Base-by-base conservation (phyloP, 1,139 yeast genomes). In the Debaryomyces robertsiae region DNA sequence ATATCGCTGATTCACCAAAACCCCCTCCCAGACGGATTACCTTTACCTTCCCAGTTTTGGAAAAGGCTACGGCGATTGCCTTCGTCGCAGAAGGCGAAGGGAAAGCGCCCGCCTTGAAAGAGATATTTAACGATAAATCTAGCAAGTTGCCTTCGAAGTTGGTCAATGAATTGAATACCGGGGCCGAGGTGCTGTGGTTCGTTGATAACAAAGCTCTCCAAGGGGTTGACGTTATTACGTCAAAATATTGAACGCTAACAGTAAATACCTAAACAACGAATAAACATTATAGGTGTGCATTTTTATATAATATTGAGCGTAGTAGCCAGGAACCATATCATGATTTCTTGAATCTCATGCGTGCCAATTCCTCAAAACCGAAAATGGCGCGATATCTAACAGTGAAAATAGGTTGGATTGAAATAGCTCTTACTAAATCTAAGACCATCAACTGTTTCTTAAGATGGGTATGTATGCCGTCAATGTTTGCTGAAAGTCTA, bases 61-160 rank as follows among this genome's bases (percentile, higher is more conserved):
- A 69, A 45, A 66, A 61, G 23, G 83, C 85, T 14, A 58, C 66
- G 14, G 60, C 77, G 35, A 78, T 90, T 52, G 84, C 89, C 1
- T 90, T 89, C 65, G 93, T 89, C 36, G 96, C 96, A 13, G 93
- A 88, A 60, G 96, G 97, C 43, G 83, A 83, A 13, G 85, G 87
- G 28, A 90, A 90, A 65, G 87, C 89, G n/a, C 73, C 80, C 0
- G 74, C 85, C 32, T 69, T 91, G 61, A 77, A 78, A 55, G 75
- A 84, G 48, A 82, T 90, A 39, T 88, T 91, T 61, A 73, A 73
- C 43, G 78, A 83, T 49, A 56, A 69, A 14, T 53, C 65, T 16
- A 58, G 68, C 28, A 42, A 61, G 45, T 73, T 90, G 52, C 98
- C 98, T 14, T 76, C 89, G 41, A 84, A 82, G 45, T 67, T 83